Percentiles rank a stretch among this genome's conserved stretches.
These are phyloP conservation scores for Cystobasidium tubakii DNA, from an alignment of 768 basidiomycete species.

Conservation along the genomic window DNA sequence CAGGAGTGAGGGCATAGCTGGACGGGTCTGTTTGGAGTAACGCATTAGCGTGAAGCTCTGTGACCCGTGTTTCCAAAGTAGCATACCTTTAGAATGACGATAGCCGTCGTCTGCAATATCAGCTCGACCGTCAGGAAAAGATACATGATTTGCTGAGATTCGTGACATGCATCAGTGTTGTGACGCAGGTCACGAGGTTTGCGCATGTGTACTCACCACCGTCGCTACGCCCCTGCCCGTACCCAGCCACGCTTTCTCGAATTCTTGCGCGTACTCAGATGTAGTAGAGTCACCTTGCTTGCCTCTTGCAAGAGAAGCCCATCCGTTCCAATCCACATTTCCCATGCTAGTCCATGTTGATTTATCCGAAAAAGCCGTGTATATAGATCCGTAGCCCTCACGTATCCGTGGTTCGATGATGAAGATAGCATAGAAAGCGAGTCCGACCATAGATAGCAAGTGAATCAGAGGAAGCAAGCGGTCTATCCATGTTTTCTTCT, in stretches of 20 bases:
- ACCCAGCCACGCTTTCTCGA: constrained; percentile 28
- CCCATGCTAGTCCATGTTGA: constrained; percentile 38
- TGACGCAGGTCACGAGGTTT: too few relatives aligned
- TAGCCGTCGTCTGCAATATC: constrained; percentile 43
- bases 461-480: constrained; percentile 44
- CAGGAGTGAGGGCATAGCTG: constrained; percentile 42
- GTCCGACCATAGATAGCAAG: constrained; percentile 43
- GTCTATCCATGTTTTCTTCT: constrained; percentile 42
- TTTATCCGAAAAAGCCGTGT: neutral
- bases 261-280: neutral
- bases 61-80: too few relatives aligned
- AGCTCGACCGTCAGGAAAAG: constrained; percentile 46
- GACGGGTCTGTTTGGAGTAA: constrained; percentile 35
- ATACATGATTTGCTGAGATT: constrained; percentile 42
- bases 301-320: constrained; percentile 39
- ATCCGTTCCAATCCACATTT: constrained; percentile 42
- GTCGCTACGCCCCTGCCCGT: constrained; percentile 32
- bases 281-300: constrained; percentile 12
- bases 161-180: neutral
- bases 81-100: constrained; percentile 44
- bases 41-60: neutral
- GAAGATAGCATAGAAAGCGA: constrained; percentile 42
- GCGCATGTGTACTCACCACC: constrained; percentile 36
- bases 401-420: constrained; percentile 41
- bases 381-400: constrained; percentile 10